A percentile compares a stretch with the other conserved stretches of the same genome.
phyloP scores from a whole-genome alignment of 257 asterid genomes.

The Nicotiana sylvestris region DNA sequence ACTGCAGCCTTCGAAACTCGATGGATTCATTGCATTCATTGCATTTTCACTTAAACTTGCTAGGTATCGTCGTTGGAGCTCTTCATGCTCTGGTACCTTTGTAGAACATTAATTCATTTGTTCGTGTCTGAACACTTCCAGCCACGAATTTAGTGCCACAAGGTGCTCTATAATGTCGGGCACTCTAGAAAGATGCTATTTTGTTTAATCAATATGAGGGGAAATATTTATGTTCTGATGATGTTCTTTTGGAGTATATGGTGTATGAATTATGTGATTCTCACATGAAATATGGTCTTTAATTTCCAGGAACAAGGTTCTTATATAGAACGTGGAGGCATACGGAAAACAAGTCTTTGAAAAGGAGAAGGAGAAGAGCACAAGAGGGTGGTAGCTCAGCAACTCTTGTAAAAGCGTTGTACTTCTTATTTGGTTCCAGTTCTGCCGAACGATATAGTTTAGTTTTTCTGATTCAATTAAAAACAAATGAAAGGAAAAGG shows the following conservation, averaged over 20 bases:
- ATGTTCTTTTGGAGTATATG: slow-evolving; percentile 3
- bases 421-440: neutral
- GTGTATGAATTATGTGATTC: slow-evolving; percentile 16
- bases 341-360: neutral
- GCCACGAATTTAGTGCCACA: too few relatives aligned
- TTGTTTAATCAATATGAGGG: neutral
- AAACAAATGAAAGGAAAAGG: neutral
- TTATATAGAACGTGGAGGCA: slow-evolving; percentile 49
- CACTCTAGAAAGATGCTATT: neutral
- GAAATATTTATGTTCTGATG: neutral
- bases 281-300: neutral
- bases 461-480: neutral
- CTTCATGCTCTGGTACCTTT: too few relatives aligned
- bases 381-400: neutral
- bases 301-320: slow-evolving; percentile 78
- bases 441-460: neutral
- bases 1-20: too few relatives aligned
- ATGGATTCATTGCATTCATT: too few relatives aligned
- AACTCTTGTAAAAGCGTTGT: slow-evolving; percentile 6
- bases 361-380: neutral
- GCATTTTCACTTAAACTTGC: too few relatives aligned
- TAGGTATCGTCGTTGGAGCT: too few relatives aligned
- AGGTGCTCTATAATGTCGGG: too few relatives aligned
- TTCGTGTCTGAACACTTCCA: too few relatives aligned
- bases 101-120: too few relatives aligned